These are phyloP conservation scores for Escallonia rubra DNA, from an alignment of 129 eudicot species.

Conservation along the genomic window DNA sequence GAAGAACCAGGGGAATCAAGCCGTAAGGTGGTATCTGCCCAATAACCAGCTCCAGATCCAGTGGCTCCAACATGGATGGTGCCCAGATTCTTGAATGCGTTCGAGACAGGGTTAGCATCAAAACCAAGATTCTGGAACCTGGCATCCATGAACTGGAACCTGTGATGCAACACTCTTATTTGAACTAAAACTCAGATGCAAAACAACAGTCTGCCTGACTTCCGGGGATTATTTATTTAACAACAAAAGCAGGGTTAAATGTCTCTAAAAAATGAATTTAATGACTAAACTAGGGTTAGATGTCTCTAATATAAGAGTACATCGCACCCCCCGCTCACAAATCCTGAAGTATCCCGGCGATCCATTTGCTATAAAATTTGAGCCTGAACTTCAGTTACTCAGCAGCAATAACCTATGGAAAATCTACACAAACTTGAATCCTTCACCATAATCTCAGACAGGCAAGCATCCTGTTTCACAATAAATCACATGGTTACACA, in stretches of 20 bases:
- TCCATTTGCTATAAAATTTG: slow-evolving; percentile 58
- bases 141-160: slow-evolving; percentile 58
- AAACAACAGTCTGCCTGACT: slow-evolving; percentile 62
- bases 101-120: slow-evolving; percentile 39
- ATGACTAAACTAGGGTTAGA: slow-evolving; percentile 44
- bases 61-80: slow-evolving; percentile 35
- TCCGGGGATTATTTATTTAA: slow-evolving; percentile 34
- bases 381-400: slow-evolving; percentile 12
- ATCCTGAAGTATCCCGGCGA: slow-evolving; percentile 97
- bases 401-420: slow-evolving; percentile 17
- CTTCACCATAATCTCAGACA: slow-evolving; percentile 15
- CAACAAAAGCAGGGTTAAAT: slow-evolving; percentile 25
- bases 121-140: slow-evolving; percentile 52
- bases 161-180: slow-evolving; percentile 32
- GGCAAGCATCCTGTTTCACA: slow-evolving; percentile 57
- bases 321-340: slow-evolving; percentile 89
- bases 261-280: slow-evolving; percentile 2
- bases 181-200: slow-evolving; percentile 37
- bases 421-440: slow-evolving; percentile 19
- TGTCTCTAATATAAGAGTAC: slow-evolving; percentile 31
- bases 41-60: slow-evolving; percentile 33
- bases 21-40: slow-evolving; percentile 70
- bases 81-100: slow-evolving; percentile 51
- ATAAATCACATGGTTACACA: slow-evolving; percentile 12
- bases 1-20: slow-evolving; percentile 59